phyloP scores from a whole-genome alignment of 2,329 filamentous ascomycete species.

The Alternaria sp. region DNA sequence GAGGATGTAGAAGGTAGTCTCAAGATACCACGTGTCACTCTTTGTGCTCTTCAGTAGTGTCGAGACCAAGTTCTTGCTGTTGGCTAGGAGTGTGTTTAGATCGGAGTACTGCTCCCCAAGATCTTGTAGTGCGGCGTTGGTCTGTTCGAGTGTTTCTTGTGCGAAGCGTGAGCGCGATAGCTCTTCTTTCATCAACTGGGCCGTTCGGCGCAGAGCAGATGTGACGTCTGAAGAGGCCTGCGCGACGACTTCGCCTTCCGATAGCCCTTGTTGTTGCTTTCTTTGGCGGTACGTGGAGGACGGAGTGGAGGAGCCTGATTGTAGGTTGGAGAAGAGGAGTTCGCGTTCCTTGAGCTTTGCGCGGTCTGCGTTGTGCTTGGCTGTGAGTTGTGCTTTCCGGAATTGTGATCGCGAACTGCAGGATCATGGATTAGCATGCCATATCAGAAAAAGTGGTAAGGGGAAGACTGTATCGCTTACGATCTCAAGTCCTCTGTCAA shows the following conservation, averaged over 20 bases:
- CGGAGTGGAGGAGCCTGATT: conserved; percentile 52
- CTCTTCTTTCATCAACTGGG: conserved; percentile 85
- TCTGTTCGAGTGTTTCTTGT: conserved; percentile 85
- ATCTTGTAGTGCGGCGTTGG: conserved; percentile 80
- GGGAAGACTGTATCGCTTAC: conserved; percentile 58
- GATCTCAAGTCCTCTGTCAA: conserved; percentile 74
- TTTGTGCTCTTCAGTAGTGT: conserved; percentile 88
- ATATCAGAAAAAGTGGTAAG: background rate
- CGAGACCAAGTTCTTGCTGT: conserved; percentile 76
- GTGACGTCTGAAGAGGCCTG: conserved; percentile 86
- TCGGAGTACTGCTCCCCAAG: conserved; percentile 82
- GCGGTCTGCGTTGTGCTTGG: conserved; percentile 75
- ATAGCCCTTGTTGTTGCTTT: conserved; percentile 61
- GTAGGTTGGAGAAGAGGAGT: conserved; percentile 73
- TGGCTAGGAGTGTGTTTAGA: conserved; percentile 78
- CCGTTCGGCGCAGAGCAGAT: conserved; percentile 80
- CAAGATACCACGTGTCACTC: conserved; percentile 97
- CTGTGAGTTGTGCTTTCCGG: conserved; percentile 80
- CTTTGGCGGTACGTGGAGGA: conserved; percentile 50
- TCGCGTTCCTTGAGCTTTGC: conserved; percentile 81
- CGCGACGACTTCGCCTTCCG: conserved; percentile 75
- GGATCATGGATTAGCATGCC: conserved; percentile 11
- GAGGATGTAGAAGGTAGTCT: conserved; percentile 86
- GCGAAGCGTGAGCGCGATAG: conserved; percentile 88
- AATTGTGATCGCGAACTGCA: conserved; percentile 70